Conservation (phyloP, 106 monocot species). For the Xerophyta viscosa region DNA sequence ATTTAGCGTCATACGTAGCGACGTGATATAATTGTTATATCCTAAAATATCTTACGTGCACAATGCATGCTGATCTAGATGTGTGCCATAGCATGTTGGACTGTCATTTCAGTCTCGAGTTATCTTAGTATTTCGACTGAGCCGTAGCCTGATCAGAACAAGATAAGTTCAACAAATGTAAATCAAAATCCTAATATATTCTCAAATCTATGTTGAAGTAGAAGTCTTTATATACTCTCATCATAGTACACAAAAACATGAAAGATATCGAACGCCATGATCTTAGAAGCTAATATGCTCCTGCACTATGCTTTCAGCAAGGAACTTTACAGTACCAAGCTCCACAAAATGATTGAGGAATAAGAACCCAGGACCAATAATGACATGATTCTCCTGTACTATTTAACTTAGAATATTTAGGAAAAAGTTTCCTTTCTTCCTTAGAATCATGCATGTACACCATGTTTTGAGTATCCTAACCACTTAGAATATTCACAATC, state of each 20-base stretch:
- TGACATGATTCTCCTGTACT: slow-evolving; percentile 7
- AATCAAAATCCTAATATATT: too few relatives aligned
- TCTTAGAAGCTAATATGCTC: background rate
- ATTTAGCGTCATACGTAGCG: too few relatives aligned
- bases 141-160: too few relatives aligned
- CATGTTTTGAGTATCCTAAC: background rate
- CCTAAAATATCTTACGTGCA: too few relatives aligned
- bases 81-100: too few relatives aligned
- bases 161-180: too few relatives aligned
- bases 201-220: too few relatives aligned
- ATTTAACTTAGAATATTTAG: slow-evolving; percentile 6
- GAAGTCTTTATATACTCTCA: background rate
- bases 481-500: background rate
- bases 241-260: background rate
- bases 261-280: background rate
- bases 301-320: background rate
- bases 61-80: too few relatives aligned
- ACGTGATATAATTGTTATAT: too few relatives aligned
- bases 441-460: background rate
- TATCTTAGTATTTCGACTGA: too few relatives aligned
- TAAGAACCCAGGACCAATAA: background rate
- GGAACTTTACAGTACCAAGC: background rate
- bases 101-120: too few relatives aligned
- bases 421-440: background rate
- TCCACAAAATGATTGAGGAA: slow-evolving; percentile 15